These are phyloP conservation scores for Sclerotinia glacialis DNA, from an alignment of 2,329 filamentous ascomycete species.

Conservation along the genomic window DNA sequence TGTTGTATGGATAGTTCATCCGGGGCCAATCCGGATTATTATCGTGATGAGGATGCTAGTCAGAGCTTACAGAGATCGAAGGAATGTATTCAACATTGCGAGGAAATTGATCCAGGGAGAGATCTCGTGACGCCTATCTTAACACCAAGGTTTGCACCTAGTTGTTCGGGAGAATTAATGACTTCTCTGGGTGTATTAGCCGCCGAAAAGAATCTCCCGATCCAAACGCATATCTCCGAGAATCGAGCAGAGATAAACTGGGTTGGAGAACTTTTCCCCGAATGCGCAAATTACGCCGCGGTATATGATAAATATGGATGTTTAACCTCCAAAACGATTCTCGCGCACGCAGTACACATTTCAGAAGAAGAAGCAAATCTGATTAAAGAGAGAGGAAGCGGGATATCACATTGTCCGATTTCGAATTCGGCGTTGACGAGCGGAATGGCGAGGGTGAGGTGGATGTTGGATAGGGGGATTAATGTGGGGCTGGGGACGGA, in stretches of 20 bases:
- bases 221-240: slow-evolving; percentile 90
- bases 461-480: slow-evolving; percentile 70
- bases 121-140: slow-evolving; percentile 73
- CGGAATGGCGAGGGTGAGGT: slow-evolving; percentile 72
- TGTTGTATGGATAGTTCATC: slow-evolving; percentile 90
- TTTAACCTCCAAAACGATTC: slow-evolving; percentile 68
- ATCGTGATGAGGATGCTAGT: slow-evolving; percentile 68
- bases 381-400: slow-evolving; percentile 59
- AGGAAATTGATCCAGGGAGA: slow-evolving; percentile 60
- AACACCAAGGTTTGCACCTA: slow-evolving; percentile 68
- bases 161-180: slow-evolving; percentile 61
- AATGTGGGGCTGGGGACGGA: slow-evolving; percentile 87
- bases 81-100: slow-evolving; percentile 63
- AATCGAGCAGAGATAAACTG: slow-evolving; percentile 71
- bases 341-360: slow-evolving; percentile 84
- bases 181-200: slow-evolving; percentile 62
- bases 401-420: slow-evolving; percentile 82
- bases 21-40: slow-evolving; percentile 59
- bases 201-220: slow-evolving; percentile 58
- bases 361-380: slow-evolving; percentile 56
- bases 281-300: slow-evolving; percentile 61
- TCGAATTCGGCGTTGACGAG: slow-evolving; percentile 81
- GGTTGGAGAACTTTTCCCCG: slow-evolving; percentile 68
- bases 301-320: slow-evolving; percentile 76
- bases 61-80: slow-evolving; percentile 55